Base-by-base conservation (phyloP, 768 basidiomycete species). In the Amanita polypyramis region DNA sequence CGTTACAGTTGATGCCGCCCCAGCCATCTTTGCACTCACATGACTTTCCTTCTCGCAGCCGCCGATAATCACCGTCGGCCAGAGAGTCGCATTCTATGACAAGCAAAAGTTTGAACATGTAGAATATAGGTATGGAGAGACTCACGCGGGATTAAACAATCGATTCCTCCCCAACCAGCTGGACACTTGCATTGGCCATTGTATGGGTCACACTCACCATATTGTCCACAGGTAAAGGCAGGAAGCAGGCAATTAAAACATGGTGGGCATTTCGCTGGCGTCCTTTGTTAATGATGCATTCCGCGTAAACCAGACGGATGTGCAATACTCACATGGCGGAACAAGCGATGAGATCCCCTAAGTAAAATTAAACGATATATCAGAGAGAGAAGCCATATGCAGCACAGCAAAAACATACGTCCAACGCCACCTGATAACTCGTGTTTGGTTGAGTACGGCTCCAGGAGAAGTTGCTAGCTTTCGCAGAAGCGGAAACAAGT, bases 181-280 rank as follows among this genome's bases (percentile, higher is more conserved):
- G 93, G 92, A 58, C 96, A 99, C 59, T 91, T 83, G 67, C 96
- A 99, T 57, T 96, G 92, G 1, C 96, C 96, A 59, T 97, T 82
- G 59, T 86, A 97, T 42, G 79, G 74, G 59, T 94, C 84, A 66
- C 96, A 99, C 37, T 80, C 69, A 21, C 92, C 94, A 55, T 80
- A 96, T 64, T 98, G 91, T 1, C 91, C 91, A 60, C 95, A 99
- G 0, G 74, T 84, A 64, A 94, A 97, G 0, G 79, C 85, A 0
- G 93, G 92, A 12, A 99, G 72, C 47, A 91, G 73, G 62, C 95
- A 99, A 64, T 99, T 98, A 73, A 99, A 99, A 65, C 94, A 97
- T 3, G 85, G 85, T 5, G 86, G 86, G 53, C 86, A 89, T 63
- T 77, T 70, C 23, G 69, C 79, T 80, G n/a, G 17, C 20, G 15